Base-by-base conservation (phyloP, 1,284 basidiomycete genomes). In the Spongispora temasekensis region DNA sequence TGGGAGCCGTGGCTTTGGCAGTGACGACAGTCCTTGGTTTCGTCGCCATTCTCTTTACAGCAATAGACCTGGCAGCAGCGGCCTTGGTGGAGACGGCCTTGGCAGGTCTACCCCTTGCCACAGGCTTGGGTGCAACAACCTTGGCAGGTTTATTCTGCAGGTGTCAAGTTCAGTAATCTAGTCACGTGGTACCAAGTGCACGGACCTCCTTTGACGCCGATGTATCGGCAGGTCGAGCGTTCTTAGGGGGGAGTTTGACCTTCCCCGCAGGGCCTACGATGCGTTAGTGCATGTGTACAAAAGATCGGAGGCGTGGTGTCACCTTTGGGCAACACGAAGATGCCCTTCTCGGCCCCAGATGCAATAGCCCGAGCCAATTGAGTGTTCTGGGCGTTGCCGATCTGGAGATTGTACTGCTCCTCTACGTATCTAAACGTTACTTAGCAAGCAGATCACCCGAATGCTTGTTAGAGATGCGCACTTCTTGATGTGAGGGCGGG, bases 401-500 rank as follows among this genome's bases (percentile, higher is more conserved):
- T 88, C 68, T 88, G 86, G 58, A 95, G 80, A 71, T 89, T 87
- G 79, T 94, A 95, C 68, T 80, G 85, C 62, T 85, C 82, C 75
- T 93, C 92, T 51, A 95, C 88, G 75, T 78, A 95, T 80, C 92
- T 91, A 57, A 10, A 42, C 6, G 42, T 55, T 46, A 57, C 27
- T 71, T 37, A 61, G 58, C 46, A 57, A 57, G 59, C 17, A 61
- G n/a, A 59, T 63, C 63, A 59, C 57, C 40, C 55, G 19, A 25
- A 42, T 23, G 35, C n/a, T 56, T 46, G 58, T 48, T 58, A 35
- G 50, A 40, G 62, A 64, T 56, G 61, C 67, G 57, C 73, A 90
- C 94, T 94, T 96, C 86, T 97, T 97, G 80, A 97, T 94, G 72
- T 90, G 88, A 61, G 90, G 92, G 59, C 95, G 91, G 68, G 94